Evolutionary conservation across 1,284 basidiomycete species (phyloP).

Genomic region (Bjerkandera adusta): DNA sequence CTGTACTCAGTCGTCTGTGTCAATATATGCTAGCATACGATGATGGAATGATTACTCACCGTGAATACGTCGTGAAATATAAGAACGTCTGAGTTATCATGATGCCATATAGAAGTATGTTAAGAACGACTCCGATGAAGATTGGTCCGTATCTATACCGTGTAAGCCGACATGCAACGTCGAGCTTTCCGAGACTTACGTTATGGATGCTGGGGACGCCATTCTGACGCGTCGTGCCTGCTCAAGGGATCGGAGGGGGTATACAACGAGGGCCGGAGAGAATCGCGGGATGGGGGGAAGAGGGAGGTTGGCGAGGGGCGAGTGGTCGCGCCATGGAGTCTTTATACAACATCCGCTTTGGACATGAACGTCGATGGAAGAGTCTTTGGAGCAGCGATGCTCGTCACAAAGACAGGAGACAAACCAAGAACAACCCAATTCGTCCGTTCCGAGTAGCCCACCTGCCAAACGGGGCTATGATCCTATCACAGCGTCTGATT

Average conservation of each 20-base stretch:
- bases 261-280: too few relatives aligned
- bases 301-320: not conserved
- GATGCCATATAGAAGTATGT: slow-evolving; percentile 39
- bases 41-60: slow-evolving; percentile 28
- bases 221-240: slow-evolving; percentile 12
- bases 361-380: too few relatives aligned
- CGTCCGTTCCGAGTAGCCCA: too few relatives aligned
- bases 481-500: too few relatives aligned
- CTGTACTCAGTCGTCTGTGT: too few relatives aligned
- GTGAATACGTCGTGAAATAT: slow-evolving; percentile 39
- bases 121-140: slow-evolving; percentile 38
- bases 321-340: not conserved
- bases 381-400: too few relatives aligned
- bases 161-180: too few relatives aligned
- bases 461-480: too few relatives aligned
- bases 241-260: not conserved
- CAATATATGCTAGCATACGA: slow-evolving; percentile 3
- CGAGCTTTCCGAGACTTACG: slow-evolving; percentile 17
- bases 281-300: slow-evolving; percentile 1
- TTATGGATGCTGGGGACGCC: slow-evolving; percentile 24
- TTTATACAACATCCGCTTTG: too few relatives aligned
- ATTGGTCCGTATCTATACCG: slow-evolving; percentile 37
- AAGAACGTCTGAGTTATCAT: slow-evolving; percentile 41
- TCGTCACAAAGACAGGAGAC: too few relatives aligned
- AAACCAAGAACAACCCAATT: too few relatives aligned